Evolutionary conservation across 331 rosid species (phyloP).

Genomic region (Malus hybrid): DNA sequence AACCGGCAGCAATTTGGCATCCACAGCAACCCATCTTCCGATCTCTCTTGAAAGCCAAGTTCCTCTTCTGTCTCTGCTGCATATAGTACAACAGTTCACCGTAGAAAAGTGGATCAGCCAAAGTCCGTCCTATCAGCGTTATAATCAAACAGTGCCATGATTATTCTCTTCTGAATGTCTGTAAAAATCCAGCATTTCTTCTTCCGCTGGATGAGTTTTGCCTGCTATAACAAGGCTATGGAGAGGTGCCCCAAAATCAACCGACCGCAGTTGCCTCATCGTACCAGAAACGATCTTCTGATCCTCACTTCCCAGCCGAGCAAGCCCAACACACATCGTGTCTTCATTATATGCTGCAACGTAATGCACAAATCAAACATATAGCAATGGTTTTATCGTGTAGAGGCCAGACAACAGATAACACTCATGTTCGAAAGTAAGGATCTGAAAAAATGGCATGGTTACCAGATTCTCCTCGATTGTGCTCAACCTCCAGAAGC

Average conservation of each 20-base stretch:
- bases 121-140: neutral
- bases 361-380: neutral
- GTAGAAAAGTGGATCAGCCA: neutral
- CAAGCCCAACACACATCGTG: slow-evolving; percentile 80
- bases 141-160: slow-evolving; percentile 9
- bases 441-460: neutral
- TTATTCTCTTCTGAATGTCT: slow-evolving; percentile 10
- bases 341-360: slow-evolving; percentile 57
- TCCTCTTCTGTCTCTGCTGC: neutral
- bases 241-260: slow-evolving; percentile 82
- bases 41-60: neutral
- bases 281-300: slow-evolving; percentile 68
- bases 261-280: slow-evolving; percentile 56
- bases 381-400: neutral
- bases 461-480: slow-evolving; percentile 53
- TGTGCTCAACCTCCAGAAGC: slow-evolving; percentile 73
- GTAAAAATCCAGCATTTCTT: slow-evolving; percentile 81
- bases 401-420: neutral
- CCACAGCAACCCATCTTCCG: too few relatives aligned
- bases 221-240: slow-evolving; percentile 89
- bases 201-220: slow-evolving; percentile 83
- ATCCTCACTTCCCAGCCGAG: slow-evolving; percentile 86
- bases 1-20: too few relatives aligned
- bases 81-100: neutral
- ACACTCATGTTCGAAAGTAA: neutral